Conservation (phyloP, 2,329 filamentous ascomycete species). For the Colletotrichum lindemuthianum region DNA sequence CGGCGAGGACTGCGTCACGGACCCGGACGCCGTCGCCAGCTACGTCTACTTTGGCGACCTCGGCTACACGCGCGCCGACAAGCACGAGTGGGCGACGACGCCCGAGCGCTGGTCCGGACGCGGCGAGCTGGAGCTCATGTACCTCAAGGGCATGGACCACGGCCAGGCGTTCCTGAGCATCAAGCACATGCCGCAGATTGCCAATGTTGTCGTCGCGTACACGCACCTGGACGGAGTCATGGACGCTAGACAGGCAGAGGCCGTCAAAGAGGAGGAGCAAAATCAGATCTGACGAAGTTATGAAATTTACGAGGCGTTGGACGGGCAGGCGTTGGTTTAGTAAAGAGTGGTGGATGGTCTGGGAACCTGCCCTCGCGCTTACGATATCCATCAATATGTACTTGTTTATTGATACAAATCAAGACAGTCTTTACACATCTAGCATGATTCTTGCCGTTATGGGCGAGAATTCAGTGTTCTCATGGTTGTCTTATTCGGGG, state of each 20-base stretch:
- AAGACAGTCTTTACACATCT: too few relatives aligned
- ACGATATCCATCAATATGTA: not conserved
- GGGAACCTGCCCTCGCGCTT: slow-evolving; percentile 22
- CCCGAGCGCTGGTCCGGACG: slow-evolving; percentile 38
- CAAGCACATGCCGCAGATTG: slow-evolving; percentile 30
- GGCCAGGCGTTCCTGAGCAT: slow-evolving; percentile 37
- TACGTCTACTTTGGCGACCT: slow-evolving; percentile 40
- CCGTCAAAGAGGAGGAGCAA: slow-evolving; percentile 27
- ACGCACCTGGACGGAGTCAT: slow-evolving; percentile 18
- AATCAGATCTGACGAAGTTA: slow-evolving; percentile 3
- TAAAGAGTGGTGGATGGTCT: slow-evolving; percentile 20
- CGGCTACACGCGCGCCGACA: slow-evolving; percentile 33
- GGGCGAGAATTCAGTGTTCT: too few relatives aligned
- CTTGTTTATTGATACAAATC: not conserved
- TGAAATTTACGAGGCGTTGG: not conserved
- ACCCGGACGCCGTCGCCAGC: slow-evolving; percentile 39
- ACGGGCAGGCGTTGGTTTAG: not conserved
- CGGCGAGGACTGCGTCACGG: slow-evolving; percentile 39
- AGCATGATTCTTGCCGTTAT: too few relatives aligned
- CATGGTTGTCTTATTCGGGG: too few relatives aligned
- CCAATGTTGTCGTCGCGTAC: slow-evolving; percentile 26
- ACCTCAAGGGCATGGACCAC: slow-evolving; percentile 40
- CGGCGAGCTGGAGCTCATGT: slow-evolving; percentile 40
- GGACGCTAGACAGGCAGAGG: slow-evolving; percentile 21
- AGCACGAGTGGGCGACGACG: slow-evolving; percentile 34